Conservation (phyloP, 2,329 filamentous ascomycete species). For the Xylaria sp. region DNA sequence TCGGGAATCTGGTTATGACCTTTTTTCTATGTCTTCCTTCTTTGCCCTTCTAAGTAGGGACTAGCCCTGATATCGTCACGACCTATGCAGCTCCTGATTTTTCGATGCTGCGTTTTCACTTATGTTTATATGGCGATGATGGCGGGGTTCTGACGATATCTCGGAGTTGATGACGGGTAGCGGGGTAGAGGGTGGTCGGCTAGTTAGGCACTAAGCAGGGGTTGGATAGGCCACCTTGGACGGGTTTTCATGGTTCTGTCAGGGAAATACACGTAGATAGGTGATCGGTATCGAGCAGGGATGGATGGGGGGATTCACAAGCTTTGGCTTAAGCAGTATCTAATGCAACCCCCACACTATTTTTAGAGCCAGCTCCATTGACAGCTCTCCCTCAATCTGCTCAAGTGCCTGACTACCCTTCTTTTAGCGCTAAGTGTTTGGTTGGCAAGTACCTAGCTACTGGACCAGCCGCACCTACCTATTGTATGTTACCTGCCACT, state of each 20-base stretch:
- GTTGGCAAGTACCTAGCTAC: background rate
- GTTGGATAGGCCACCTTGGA: background rate
- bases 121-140: background rate
- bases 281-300: background rate
- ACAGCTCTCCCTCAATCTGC: background rate
- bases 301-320: background rate
- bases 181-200: constrained; percentile 16
- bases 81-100: background rate
- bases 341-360: constrained; percentile 19
- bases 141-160: constrained; percentile 14
- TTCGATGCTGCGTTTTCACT: background rate
- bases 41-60: background rate
- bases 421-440: background rate
- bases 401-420: background rate
- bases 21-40: background rate
- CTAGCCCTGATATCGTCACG: background rate
- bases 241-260: background rate
- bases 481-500: background rate
- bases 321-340: background rate
- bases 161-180: constrained; percentile 12
- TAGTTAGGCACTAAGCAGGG: constrained; percentile 18
- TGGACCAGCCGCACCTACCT: background rate
- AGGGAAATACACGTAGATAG: background rate
- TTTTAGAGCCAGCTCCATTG: constrained; percentile 2
- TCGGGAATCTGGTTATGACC: background rate